A percentile compares a stretch with the other conserved stretches of the same genome.
These are phyloP conservation scores for Saccharomycopsis vini DNA, from an alignment of 805 yeast species.

Conservation along the genomic window DNA sequence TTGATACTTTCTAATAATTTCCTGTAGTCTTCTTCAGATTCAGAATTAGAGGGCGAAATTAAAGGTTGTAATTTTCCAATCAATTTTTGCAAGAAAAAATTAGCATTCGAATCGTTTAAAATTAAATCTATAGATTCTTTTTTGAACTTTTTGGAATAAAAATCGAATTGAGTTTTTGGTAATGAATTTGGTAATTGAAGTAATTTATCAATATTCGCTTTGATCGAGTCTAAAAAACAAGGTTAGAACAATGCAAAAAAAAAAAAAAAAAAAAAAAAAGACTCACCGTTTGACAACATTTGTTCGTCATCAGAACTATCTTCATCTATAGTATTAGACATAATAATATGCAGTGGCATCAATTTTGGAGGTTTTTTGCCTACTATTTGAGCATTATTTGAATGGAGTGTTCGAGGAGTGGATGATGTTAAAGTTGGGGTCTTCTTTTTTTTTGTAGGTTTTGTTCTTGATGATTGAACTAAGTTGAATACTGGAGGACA, in stretches of 20 bases:
- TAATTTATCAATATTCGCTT: too few relatives aligned
- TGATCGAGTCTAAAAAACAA: too few relatives aligned
- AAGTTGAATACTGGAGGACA: constrained; percentile 34
- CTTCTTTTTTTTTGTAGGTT: background rate
- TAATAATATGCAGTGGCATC: background rate
- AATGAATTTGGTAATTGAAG: too few relatives aligned
- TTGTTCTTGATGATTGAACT: constrained; percentile 8
- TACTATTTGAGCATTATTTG: background rate
- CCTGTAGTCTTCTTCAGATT: background rate
- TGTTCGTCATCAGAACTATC: too few relatives aligned
- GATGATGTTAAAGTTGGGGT: background rate
- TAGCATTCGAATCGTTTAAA: background rate
- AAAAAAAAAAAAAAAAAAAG: too few relatives aligned
- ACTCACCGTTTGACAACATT: too few relatives aligned
- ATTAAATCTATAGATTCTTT: background rate
- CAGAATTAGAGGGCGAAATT: background rate
- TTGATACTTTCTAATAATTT: background rate
- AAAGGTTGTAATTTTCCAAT: background rate
- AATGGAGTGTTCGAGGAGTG: background rate
- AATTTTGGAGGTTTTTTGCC: background rate
- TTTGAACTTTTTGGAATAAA: too few relatives aligned
- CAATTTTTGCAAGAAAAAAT: background rate
- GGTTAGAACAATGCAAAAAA: too few relatives aligned
- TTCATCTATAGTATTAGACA: too few relatives aligned
- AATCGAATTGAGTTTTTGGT: too few relatives aligned